Evolutionary conservation across 352 stramenopile genomes (phyloP).

Genomic region (Phytophthora parvispora): DNA sequence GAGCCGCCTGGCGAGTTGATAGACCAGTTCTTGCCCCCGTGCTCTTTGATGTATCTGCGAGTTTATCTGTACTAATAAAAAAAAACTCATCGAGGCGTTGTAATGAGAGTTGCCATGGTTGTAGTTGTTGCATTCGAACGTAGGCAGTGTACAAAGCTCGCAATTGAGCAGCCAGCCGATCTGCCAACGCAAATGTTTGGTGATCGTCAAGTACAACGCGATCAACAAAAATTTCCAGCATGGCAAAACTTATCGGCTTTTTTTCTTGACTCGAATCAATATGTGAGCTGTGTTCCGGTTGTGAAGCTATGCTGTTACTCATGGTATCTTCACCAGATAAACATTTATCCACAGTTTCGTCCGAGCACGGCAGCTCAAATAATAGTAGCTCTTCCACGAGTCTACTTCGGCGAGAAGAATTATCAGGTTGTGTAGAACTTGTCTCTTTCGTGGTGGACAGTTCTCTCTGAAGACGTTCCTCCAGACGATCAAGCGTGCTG

Average conservation of each 20-base stretch:
- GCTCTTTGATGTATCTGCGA: slow-evolving; percentile 1
- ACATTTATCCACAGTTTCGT: not conserved
- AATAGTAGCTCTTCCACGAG: slow-evolving; percentile 20
- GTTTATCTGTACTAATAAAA: slow-evolving; percentile 13
- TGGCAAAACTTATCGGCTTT: slow-evolving; percentile 8
- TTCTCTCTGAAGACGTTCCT: slow-evolving; percentile 61
- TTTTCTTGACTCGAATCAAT: not conserved
- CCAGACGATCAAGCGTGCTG: slow-evolving; percentile 64
- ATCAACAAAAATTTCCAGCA: slow-evolving; percentile 67
- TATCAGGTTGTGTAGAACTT: not conserved
- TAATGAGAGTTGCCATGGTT: slow-evolving; percentile 60
- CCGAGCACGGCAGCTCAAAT: not conserved
- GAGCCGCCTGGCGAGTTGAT: slow-evolving; percentile 11
- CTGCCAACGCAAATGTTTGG: slow-evolving; percentile 64
- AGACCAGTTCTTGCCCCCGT: slow-evolving; percentile 16
- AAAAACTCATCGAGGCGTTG: slow-evolving; percentile 60
- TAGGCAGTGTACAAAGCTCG: slow-evolving; percentile 69
- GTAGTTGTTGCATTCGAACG: slow-evolving; percentile 52
- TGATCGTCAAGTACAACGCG: slow-evolving; percentile 85
- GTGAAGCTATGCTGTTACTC: not conserved
- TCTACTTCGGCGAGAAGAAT: not conserved
- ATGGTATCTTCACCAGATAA: not conserved
- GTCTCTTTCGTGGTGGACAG: not conserved
- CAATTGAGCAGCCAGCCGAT: slow-evolving; percentile 74
- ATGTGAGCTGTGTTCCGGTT: not conserved